phyloP scores from a whole-genome alignment of 208 protist genomes.

The Crithidia brevicula region DNA sequence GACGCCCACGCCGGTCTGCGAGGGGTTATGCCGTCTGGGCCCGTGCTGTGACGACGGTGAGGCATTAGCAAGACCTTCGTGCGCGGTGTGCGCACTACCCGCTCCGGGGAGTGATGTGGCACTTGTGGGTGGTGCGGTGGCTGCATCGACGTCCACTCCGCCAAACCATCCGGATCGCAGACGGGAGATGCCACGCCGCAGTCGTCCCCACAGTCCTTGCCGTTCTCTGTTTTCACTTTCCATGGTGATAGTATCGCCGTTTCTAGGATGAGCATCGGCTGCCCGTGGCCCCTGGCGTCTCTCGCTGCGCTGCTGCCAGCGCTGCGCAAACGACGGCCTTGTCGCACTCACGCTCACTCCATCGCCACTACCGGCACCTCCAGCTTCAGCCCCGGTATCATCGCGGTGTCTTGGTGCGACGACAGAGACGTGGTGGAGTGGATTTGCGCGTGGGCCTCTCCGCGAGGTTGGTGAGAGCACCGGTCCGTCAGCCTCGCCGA shows the following conservation, averaged over 20 bases:
- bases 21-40: too few relatives aligned
- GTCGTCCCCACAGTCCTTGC: constrained; percentile 6
- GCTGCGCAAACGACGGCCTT: constrained; percentile 6
- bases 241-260: background rate
- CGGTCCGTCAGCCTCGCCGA: background rate
- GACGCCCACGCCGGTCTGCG: background rate
- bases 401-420: background rate
- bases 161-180: background rate
- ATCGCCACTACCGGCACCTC: background rate
- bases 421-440: background rate
- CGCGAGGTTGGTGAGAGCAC: background rate
- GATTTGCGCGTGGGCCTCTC: background rate
- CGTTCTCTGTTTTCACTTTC: background rate
- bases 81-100: too few relatives aligned
- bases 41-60: too few relatives aligned
- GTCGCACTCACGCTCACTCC: background rate
- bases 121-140: too few relatives aligned
- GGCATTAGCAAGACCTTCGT: too few relatives aligned
- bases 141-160: background rate
- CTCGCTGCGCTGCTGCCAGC: constrained; percentile 3
- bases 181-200: background rate
- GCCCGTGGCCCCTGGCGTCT: background rate
- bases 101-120: too few relatives aligned
- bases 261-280: background rate
- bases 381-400: too few relatives aligned